These are phyloP conservation scores for Cornus controversa DNA, from an alignment of 148 eudicot genomes.

Conservation along the genomic window DNA sequence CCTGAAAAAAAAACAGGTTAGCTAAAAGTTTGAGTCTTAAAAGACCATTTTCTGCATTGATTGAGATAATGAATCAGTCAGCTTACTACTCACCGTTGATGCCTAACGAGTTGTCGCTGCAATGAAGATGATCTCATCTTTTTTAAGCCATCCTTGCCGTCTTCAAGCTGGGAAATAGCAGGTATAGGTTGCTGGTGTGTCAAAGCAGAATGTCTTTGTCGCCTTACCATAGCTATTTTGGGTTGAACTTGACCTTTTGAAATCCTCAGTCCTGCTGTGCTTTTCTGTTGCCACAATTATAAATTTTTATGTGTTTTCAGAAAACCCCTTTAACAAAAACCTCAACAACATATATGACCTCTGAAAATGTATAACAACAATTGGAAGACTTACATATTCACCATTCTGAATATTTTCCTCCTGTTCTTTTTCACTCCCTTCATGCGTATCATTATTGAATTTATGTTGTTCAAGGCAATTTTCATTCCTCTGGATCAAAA, in stretches of 20 bases:
- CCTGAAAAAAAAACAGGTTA: conserved; percentile 21
- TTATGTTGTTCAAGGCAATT: conserved; percentile 21
- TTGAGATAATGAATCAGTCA: neutral
- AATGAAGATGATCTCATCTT: conserved; percentile 28
- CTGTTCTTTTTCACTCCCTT: conserved; percentile 21
- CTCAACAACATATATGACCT: neutral
- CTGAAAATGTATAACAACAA: neutral
- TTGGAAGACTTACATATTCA: conserved; percentile 24
- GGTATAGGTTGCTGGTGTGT: conserved; percentile 8
- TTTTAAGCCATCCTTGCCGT: conserved; percentile 21
- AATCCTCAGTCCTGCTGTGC: conserved; percentile 10
- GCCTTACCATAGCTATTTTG: conserved; percentile 20
- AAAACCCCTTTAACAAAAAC: neutral
- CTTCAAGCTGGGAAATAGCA: conserved; percentile 9
- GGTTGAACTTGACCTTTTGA: conserved; percentile 2
- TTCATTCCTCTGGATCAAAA: conserved; percentile 18
- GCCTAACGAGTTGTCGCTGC: conserved; percentile 25
- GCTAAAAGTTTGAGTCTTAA: neutral
- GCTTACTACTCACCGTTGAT: conserved; percentile 44
- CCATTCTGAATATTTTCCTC: conserved; percentile 19
- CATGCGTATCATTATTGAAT: conserved; percentile 19
- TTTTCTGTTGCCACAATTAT: conserved; percentile 25
- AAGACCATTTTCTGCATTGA: neutral
- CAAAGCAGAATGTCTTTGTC: conserved; percentile 18
- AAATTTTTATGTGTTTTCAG: neutral